Base-by-base conservation (phyloP, 73 alveolate species). In the Paraurostyla sp. region DNA sequence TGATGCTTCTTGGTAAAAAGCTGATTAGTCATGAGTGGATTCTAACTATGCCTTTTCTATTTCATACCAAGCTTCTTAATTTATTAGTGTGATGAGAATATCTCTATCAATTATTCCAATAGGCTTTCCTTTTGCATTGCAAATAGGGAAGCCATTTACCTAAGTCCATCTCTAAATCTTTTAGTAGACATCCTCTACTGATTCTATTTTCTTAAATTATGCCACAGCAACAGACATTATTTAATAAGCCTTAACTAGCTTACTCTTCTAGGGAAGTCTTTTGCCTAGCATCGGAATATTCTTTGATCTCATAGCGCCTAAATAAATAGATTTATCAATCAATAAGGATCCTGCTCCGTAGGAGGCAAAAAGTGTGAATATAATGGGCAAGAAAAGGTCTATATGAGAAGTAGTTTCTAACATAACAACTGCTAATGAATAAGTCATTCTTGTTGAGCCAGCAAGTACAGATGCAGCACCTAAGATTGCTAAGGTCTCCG, bases 381-480 rank as follows among this genome's bases (percentile, higher is more conserved):
- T 57, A 6, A 91, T 54, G 16, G 96, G 96, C 35, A 91, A 32
- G 59, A 62, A 73, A 52, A 59, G 71, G 43, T 85, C 87, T 6
- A 81, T 76, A 68, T 87, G 58, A 16, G 83, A 82, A 0, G 96
- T 68, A 3, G 96, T 91, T 76, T 91, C 96, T 29, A 86, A 68
- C 91, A 91, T 50, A 15, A 91, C 56, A 58, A 91, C 96, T 4
- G 89, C 93, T 35, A 91, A 20, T 4, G 92, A 91, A 40, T 80
- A 69, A 0, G 96, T 91, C 80, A 91, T 85, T 29, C 96, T 60
- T 0, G 96, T 81, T 62, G 65, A 49, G 0, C 96, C 96, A 18
- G 84, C 78, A 3, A 91, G 92, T 0, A 76, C 46, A 7, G 93
- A 90, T 11, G 89, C 89, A 13, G 96, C 94, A 20, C 94, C 94